These are phyloP conservation scores for Phylloporus arenicola DNA, from an alignment of 768 basidiomycete species.

Conservation along the genomic window DNA sequence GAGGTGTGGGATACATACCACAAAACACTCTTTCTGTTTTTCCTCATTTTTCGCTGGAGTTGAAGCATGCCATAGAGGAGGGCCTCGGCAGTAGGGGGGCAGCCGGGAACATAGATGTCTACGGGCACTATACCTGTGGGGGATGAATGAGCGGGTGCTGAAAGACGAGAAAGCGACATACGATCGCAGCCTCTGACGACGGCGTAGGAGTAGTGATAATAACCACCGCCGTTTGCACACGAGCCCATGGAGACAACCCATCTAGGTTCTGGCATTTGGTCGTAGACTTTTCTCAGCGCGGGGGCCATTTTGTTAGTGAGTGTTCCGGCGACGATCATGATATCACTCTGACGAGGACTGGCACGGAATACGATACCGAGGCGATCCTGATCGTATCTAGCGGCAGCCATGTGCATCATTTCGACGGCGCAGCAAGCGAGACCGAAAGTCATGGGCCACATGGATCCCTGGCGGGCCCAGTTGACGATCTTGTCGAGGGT, in stretches of 20 bases:
- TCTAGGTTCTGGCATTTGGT: conserved; percentile 99
- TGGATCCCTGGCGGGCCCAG: conserved; percentile 96
- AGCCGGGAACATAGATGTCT: conserved; percentile 96
- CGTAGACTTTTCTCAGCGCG: conserved; percentile 91
- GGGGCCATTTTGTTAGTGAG: conserved; percentile 99
- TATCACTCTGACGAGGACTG: conserved; percentile 94
- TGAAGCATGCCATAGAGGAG: conserved; percentile 95
- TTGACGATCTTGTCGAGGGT: conserved; percentile 95
- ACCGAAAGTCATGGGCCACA: conserved; percentile 99
- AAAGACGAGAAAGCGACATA: conserved; percentile 35
- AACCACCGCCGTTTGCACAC: conserved; percentile 96
- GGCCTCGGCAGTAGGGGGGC: conserved; percentile 94
- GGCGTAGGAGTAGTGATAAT: conserved; percentile 98
- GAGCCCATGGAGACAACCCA: conserved; percentile 99
- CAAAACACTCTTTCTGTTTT: conserved; percentile 77
- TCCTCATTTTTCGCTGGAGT: conserved; percentile 92
- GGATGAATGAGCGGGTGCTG: conserved; percentile 7
- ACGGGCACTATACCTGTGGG: conserved; percentile 87
- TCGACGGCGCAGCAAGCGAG: conserved; percentile 99
- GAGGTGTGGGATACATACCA: conserved; percentile 49
- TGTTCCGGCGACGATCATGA: conserved; percentile 99
- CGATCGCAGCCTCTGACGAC: conserved; percentile 98
- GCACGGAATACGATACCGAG: conserved; percentile 98
- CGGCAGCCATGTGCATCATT: conserved; percentile 99
- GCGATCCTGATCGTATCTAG: conserved; percentile 97